phyloP scores from a whole-genome alignment of 345 rosid genomes.

The Brassica incana region DNA sequence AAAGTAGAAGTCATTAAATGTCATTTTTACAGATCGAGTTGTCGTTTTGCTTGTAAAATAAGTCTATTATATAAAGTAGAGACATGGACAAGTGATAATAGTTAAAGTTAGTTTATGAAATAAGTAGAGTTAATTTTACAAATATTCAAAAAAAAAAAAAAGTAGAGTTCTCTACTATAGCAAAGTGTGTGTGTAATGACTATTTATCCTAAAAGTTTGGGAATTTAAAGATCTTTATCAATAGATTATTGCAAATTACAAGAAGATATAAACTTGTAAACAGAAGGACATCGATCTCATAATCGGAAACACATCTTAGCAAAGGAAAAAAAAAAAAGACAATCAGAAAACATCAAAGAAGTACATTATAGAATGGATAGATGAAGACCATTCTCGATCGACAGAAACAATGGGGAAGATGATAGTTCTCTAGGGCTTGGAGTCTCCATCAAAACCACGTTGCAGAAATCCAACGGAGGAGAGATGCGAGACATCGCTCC shows the following conservation, averaged over 20 bases:
- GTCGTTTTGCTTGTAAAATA: neutral
- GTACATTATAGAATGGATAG: neutral
- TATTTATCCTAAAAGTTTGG: neutral
- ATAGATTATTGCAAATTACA: neutral
- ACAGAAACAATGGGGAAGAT: neutral
- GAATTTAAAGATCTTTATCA: neutral
- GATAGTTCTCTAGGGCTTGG: constrained; percentile 8
- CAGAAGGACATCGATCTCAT: neutral
- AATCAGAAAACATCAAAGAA: neutral
- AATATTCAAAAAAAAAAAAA: too few species aligned
- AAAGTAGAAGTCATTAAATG: constrained; percentile 17
- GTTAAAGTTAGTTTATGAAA: too few species aligned
- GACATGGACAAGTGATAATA: too few species aligned
- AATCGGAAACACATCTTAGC: neutral
- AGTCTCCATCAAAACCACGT: constrained; percentile 10
- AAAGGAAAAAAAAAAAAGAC: neutral
- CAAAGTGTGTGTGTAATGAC: too few species aligned
- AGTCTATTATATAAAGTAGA: neutral
- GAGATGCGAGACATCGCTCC: constrained; percentile 40
- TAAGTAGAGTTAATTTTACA: too few species aligned
- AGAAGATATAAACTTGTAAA: neutral
- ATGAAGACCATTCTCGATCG: neutral
- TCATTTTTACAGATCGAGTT: neutral
- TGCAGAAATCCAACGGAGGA: neutral
- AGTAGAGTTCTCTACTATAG: too few species aligned